These are phyloP conservation scores for Plantago lanceolata DNA, from an alignment of 305 asterid species.

Conservation along the genomic window DNA sequence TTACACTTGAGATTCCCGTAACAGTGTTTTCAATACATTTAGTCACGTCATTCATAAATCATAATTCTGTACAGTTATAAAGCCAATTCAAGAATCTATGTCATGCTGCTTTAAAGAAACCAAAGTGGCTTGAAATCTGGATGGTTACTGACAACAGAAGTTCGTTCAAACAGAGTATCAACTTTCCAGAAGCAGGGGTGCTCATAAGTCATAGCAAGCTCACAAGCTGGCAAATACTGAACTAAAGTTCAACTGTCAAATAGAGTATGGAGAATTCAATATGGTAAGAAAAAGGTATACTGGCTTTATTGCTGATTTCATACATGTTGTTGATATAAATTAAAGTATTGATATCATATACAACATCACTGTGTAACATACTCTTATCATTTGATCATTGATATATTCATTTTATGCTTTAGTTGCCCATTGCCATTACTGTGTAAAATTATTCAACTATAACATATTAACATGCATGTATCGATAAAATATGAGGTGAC, in stretches of 20 bases:
- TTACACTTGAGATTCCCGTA: background rate
- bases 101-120: background rate
- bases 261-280: background rate
- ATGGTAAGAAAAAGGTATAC: background rate
- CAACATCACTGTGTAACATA: background rate
- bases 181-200: background rate
- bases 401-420: background rate
- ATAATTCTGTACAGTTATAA: no score
- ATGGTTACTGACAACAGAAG: background rate
- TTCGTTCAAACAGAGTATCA: background rate
- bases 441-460: no score
- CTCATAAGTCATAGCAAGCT: background rate
- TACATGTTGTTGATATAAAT: background rate
- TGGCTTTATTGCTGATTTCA: background rate
- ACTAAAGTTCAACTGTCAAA: background rate
- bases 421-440: background rate
- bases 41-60: no score
- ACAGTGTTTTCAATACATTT: background rate
- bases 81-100: background rate
- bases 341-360: background rate
- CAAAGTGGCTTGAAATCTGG: background rate
- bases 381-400: no score
- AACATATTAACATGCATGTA: no score
- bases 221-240: background rate
- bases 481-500: no score